Base-by-base conservation (phyloP, 306 rosid species). In the Elaeagnus macrophylla region DNA sequence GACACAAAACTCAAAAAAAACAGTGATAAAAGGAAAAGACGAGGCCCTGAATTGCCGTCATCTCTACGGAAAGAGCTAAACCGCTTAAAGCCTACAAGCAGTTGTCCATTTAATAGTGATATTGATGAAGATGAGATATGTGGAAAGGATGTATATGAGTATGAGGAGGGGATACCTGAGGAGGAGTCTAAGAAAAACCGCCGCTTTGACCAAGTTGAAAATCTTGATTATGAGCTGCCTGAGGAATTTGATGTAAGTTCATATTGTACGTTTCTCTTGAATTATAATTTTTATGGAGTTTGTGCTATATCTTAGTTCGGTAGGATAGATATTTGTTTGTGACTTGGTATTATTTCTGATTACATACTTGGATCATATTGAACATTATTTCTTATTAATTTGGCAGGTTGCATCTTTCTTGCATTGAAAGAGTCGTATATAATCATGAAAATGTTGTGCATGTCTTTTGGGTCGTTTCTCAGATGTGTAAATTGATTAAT, bases 121-220 rank as follows among this genome's bases (percentile, higher is more conserved):
- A 47, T 11, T 0, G 77, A 72, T 25, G 74, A 77, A 32, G 77
- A 51, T 35, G 16, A 64, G 25, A 73, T 65, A 51, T 67, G 46
- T 72, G 48, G 45, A 17, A 59, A 54, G 12, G 93, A 87, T 43
- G 18, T 87, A 0, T 91, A 91, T 60, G 96, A 91, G 70, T 82
- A 80, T 50, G 89, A 91, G 54, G 96, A 91, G 77, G 66, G 64
- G 38, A 57, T 25, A 3, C 76, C 99, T 0, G 89, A 91, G 67
- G 99, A 91, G 68, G 99, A 87, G 71, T 82, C 95, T 11, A 62
- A 32, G 69, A 91, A 73, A 71, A 91, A 91, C 43, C 87, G 80
- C 67, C 93, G 96, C 1, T 91, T 78, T 67, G 96, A 87, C 66
- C 77, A 69, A 6, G 95, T 87, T 6, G 69, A 76, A n/a, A 81